A percentile compares a stretch with the other conserved stretches of the same genome.
phyloP scores from a whole-genome alignment of 768 basidiomycete genomes.

The Gloeophyllum trabeum region DNA sequence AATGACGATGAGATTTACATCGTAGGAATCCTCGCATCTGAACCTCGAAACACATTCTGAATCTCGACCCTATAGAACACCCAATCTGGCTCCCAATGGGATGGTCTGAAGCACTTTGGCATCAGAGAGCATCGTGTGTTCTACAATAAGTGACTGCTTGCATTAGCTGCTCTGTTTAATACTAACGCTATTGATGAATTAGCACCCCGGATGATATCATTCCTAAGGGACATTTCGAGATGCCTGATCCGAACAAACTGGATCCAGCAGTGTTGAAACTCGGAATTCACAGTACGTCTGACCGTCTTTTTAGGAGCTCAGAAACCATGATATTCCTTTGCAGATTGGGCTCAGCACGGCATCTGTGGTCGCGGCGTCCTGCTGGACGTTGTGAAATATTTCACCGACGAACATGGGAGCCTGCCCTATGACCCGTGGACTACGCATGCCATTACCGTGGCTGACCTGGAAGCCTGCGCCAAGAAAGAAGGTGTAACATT shows the following conservation, averaged over 20 bases:
- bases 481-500: slow-evolving; percentile 46
- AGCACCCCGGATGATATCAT: slow-evolving; percentile 34
- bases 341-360: slow-evolving; percentile 64
- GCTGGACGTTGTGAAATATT: slow-evolving; percentile 49
- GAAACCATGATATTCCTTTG: not conserved
- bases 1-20: slow-evolving; percentile 46
- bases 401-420: slow-evolving; percentile 23
- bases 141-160: slow-evolving; percentile 5
- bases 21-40: slow-evolving; percentile 17
- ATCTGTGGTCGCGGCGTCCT: slow-evolving; percentile 61
- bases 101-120: slow-evolving; percentile 10
- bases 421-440: slow-evolving; percentile 60
- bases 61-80: slow-evolving; percentile 5
- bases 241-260: slow-evolving; percentile 36
- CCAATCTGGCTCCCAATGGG: slow-evolving; percentile 11
- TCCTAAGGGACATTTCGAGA: slow-evolving; percentile 31
- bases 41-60: not conserved
- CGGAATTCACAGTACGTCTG: slow-evolving; percentile 56
- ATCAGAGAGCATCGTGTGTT: slow-evolving; percentile 3
- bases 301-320: not conserved
- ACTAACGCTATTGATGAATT: not conserved
- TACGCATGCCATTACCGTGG: slow-evolving; percentile 36
- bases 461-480: slow-evolving; percentile 48
- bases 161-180: not conserved
- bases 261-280: slow-evolving; percentile 35